These are phyloP conservation scores for Ceratocystiopsis sp. DNA, from an alignment of 2,329 filamentous ascomycete species.

Conservation along the genomic window DNA sequence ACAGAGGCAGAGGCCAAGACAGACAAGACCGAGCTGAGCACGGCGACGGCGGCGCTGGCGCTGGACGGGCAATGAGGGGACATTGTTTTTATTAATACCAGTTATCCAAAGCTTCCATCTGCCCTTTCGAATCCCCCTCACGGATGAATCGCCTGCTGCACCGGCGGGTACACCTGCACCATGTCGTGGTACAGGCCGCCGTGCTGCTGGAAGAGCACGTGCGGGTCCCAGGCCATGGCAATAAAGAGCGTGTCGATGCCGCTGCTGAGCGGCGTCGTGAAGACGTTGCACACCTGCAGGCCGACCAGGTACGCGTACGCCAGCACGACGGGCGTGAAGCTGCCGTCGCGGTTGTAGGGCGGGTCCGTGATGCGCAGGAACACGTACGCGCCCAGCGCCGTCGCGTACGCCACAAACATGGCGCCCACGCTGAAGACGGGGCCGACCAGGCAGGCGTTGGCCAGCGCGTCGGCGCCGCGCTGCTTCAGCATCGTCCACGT, in stretches of 20 bases:
- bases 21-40: conserved; percentile 1
- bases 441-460: conserved; percentile 74
- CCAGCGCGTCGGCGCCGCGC: conserved; percentile 74
- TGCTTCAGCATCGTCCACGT: conserved; percentile 87
- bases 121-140: not conserved
- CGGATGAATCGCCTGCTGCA: conserved; percentile 53
- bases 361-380: conserved; percentile 74
- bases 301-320: conserved; percentile 82
- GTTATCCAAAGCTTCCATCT: not conserved
- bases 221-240: conserved; percentile 50
- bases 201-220: conserved; percentile 65
- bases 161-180: conserved; percentile 66
- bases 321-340: conserved; percentile 61
- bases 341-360: conserved; percentile 50
- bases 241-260: conserved; percentile 92
- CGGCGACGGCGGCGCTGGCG: conserved; percentile 1
- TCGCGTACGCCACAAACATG: conserved; percentile 69
- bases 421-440: conserved; percentile 62
- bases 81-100: too few species aligned
- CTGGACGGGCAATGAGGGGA: not conserved
- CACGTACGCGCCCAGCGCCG: conserved; percentile 67
- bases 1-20: not conserved
- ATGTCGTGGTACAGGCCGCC: conserved; percentile 66
- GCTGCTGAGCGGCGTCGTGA: conserved; percentile 67
- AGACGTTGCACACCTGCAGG: conserved; percentile 75